Base-by-base conservation (phyloP, 768 basidiomycete genomes). In the Hortiboletus flavorubellus region DNA sequence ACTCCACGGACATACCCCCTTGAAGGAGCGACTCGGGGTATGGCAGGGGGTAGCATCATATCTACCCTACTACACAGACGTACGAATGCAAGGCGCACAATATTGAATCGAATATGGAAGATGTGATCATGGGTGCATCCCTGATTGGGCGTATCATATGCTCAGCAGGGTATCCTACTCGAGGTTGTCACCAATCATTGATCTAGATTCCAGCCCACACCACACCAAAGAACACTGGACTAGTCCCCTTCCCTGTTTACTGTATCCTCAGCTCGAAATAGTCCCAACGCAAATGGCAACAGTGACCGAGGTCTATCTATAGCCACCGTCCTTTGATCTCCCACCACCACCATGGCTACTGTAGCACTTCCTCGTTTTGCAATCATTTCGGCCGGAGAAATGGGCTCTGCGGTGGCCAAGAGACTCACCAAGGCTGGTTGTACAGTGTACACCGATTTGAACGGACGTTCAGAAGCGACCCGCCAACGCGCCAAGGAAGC, bases 331-430 rank as follows among this genome's bases (percentile, higher is more conserved):
- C 46, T 34, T 47, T 44, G 26, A 52, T 56, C 46, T 57, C 51
- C 40, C 18, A 44, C 54, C 56, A 53, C 2, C 56, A 52, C 33
- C 53, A 64, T 72, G 66, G 49, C 34, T 9, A 18, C 55, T 18
- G 11, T 23, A 11, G 14, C 45, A 39, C 37, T 9, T 4, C 65
- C 65, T 55, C 69, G 63, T 33, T 68, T 85, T 51, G 79, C 78
- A 31, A 69, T 85, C 21, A 69, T 86, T 54, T 77, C 82, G 34
- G 76, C 82, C 9, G 83, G 84, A 16, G 77, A 75, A 3, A 86
- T 85, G 86, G 84, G 83, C 29, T 71, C 82, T 6, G 83, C 74
- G 18, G 78, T 86, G 31, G 84, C 75, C 16, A 73, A 67, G 33
- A 76, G 73, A 29, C 72, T 85, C 35, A 73, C 73, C 2, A 61